These are phyloP conservation scores for Kwoniella bestiolae DNA, from an alignment of 768 basidiomycete species.

Conservation along the genomic window DNA sequence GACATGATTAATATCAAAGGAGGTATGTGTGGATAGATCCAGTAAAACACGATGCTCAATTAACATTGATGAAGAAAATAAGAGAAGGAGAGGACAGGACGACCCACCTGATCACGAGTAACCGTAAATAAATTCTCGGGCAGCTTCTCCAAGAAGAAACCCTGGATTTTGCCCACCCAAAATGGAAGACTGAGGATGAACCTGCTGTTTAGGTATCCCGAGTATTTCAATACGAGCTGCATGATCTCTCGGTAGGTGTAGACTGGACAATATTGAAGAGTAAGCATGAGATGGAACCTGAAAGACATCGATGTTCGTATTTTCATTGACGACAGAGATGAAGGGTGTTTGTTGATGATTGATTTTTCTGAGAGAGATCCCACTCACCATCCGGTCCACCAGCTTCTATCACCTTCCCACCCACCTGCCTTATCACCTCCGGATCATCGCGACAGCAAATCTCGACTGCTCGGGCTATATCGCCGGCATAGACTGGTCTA, in stretches of 20 bases:
- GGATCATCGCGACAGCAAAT: slow-evolving; percentile 63
- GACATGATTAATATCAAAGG: not conserved
- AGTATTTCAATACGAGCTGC: slow-evolving; percentile 66
- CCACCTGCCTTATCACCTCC: slow-evolving; percentile 56
- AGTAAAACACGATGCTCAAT: too few species aligned
- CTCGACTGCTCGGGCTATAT: slow-evolving; percentile 69
- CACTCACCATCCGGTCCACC: slow-evolving; percentile 64
- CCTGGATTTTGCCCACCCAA: slow-evolving; percentile 69
- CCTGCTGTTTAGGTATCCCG: slow-evolving; percentile 60
- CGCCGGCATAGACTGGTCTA: slow-evolving; percentile 70
- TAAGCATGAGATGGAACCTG: slow-evolving; percentile 20
- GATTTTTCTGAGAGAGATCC: too few species aligned
- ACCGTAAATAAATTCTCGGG: slow-evolving; percentile 71
- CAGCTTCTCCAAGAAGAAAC: slow-evolving; percentile 66
- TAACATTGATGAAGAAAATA: too few species aligned
- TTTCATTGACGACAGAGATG: too few species aligned
- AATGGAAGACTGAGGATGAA: slow-evolving; percentile 71
- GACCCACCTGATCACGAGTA: slow-evolving; percentile 69
- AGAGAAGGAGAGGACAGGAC: slow-evolving; percentile 2
- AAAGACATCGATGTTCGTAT: slow-evolving; percentile 52
- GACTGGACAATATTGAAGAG: slow-evolving; percentile 59
- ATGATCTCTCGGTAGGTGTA: slow-evolving; percentile 72
- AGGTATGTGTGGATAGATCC: too few species aligned
- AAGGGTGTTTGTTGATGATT: not conserved
- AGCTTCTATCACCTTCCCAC: slow-evolving; percentile 62